Evolutionary conservation across 805 yeast species (phyloP).

Genomic region (Metschnikowia cubensis): DNA sequence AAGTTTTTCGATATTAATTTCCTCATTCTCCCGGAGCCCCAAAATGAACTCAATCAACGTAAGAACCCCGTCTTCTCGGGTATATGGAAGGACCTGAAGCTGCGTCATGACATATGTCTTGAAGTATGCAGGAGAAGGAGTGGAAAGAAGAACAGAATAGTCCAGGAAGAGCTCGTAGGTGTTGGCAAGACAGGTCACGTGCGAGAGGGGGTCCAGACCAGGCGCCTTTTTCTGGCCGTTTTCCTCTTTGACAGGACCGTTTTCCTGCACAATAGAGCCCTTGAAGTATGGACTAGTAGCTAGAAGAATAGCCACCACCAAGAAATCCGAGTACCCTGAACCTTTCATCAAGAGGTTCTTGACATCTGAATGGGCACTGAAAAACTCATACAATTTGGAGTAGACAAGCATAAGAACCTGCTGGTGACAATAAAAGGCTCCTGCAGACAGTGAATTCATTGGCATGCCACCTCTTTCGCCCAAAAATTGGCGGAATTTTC

Average conservation of each 20-base stretch:
- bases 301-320: constrained; percentile 47
- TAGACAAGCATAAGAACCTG: constrained; percentile 28
- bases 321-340: constrained; percentile 59
- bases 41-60: constrained; percentile 71
- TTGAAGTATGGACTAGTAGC: constrained; percentile 29
- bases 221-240: no score
- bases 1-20: constrained; percentile 60
- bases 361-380: constrained; percentile 45
- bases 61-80: constrained; percentile 59
- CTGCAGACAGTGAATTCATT: neutral
- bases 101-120: constrained; percentile 43
- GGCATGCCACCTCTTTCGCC: neutral
- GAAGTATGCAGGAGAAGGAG: constrained; percentile 46
- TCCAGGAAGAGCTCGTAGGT: constrained; percentile 64
- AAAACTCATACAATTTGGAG: constrained; percentile 29
- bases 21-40: constrained; percentile 73
- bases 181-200: constrained; percentile 44
- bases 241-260: no score
- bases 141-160: constrained; percentile 54
- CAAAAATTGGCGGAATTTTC: neutral
- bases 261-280: neutral
- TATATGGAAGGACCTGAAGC: constrained; percentile 56
- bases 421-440: constrained; percentile 6
- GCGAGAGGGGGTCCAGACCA: neutral
- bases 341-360: constrained; percentile 56